These are phyloP conservation scores for Alternaria brassicicola DNA, from an alignment of 2,329 filamentous ascomycete genomes.

Conservation along the genomic window DNA sequence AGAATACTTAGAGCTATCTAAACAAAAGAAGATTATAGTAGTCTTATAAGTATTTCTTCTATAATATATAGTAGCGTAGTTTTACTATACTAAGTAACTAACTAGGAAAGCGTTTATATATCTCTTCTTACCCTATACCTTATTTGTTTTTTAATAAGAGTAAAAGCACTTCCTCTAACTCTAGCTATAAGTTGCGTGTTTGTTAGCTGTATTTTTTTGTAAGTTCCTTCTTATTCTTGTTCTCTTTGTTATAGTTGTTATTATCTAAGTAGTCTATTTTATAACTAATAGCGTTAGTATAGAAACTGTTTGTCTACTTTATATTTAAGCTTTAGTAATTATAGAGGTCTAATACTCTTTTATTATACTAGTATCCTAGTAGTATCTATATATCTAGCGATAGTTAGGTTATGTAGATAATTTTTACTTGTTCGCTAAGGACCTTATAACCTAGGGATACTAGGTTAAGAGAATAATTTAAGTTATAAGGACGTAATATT, in stretches of 20 bases:
- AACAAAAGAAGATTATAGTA: neutral
- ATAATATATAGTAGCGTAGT: constrained; percentile 17
- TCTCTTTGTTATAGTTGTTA: constrained; percentile 14
- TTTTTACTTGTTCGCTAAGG: constrained; percentile 2
- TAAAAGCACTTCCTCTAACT: constrained; percentile 18
- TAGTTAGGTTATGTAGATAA: constrained; percentile 1
- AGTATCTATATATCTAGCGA: neutral
- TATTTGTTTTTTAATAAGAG: constrained; percentile 17
- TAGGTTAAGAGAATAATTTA: neutral
- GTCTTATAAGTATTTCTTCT: constrained; percentile 6
- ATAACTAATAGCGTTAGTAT: constrained; percentile 13
- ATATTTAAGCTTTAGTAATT: constrained; percentile 12
- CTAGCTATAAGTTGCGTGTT: constrained; percentile 12
- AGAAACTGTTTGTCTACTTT: constrained; percentile 11
- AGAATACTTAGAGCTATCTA: neutral
- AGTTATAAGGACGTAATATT: neutral
- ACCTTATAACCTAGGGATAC: neutral
- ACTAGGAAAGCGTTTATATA: constrained; percentile 21
- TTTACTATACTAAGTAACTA: constrained; percentile 12
- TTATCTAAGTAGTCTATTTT: constrained; percentile 12
- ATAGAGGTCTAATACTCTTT: neutral
- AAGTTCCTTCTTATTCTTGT: constrained; percentile 13
- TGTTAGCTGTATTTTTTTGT: constrained; percentile 9
- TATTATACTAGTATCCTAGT: neutral
- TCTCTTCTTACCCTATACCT: constrained; percentile 14